phyloP scores from a whole-genome alignment of 78 protist genomes.

The Capsaspora owczarzaki region DNA sequence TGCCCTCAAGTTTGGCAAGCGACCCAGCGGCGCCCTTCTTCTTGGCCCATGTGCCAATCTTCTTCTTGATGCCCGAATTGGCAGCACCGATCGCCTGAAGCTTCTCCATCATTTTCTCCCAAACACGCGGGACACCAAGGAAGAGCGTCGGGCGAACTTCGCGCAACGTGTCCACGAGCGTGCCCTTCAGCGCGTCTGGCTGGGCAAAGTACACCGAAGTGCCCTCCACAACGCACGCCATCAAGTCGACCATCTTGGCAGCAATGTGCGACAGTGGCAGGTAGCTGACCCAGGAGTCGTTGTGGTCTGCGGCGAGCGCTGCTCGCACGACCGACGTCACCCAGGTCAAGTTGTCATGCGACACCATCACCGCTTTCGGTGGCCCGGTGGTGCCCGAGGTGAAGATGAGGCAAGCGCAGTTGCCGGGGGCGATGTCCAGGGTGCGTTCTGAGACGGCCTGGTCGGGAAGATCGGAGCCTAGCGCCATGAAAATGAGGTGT shows the following conservation, averaged over 20 bases:
- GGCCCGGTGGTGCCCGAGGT: slow-evolving; percentile 40
- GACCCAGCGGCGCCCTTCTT: slow-evolving; percentile 17
- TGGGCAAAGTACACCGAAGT: slow-evolving; percentile 56
- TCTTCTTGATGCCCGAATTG: slow-evolving; percentile 34
- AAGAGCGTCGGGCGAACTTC: slow-evolving; percentile 66
- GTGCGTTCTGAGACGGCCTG: no score
- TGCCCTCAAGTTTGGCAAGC: slow-evolving; percentile 19
- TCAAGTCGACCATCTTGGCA: slow-evolving; percentile 59
- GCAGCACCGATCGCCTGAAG: slow-evolving; percentile 15
- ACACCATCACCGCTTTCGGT: slow-evolving; percentile 33
- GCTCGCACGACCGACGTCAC: not conserved
- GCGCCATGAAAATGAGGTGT: no score
- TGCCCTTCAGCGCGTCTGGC: slow-evolving; percentile 49
- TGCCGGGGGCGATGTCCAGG: not conserved
- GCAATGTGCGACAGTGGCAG: slow-evolving; percentile 80
- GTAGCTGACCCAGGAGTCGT: slow-evolving; percentile 38
- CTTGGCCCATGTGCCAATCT: slow-evolving; percentile 51
- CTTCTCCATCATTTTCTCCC: slow-evolving; percentile 72
- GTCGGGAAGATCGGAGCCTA: not conserved
- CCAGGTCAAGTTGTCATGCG: slow-evolving; percentile 44
- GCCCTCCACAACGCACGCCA: slow-evolving; percentile 41
- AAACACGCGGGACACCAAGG: slow-evolving; percentile 80
- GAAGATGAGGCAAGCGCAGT: slow-evolving; percentile 33
- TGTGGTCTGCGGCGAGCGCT: not conserved
- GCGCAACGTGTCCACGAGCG: slow-evolving; percentile 34